Conservation (phyloP, 192 early-diverging fungal species). For the Phlyctochytrium arcticum region DNA sequence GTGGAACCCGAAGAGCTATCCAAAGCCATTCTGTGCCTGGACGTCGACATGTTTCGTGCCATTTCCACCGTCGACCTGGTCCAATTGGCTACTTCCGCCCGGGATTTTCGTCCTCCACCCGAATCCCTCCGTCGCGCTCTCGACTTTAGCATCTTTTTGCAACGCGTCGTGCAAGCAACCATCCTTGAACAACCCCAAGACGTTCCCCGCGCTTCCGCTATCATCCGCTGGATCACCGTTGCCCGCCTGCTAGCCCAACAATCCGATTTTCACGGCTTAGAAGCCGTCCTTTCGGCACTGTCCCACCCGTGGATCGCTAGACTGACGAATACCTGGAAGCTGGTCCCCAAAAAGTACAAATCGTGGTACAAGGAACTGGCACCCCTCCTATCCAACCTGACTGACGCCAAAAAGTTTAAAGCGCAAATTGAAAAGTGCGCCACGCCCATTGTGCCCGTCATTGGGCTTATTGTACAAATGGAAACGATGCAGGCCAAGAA, state of each 20-base stretch:
- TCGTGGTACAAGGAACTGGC: background rate
- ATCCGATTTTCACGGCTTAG: constrained; percentile 2
- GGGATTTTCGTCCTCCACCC: background rate
- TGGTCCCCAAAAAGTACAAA: constrained; percentile 6
- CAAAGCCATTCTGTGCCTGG: constrained; percentile 1
- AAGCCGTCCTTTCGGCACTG: constrained; percentile 10
- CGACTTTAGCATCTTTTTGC: constrained; percentile 11
- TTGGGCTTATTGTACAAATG: background rate
- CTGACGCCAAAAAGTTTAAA: background rate
- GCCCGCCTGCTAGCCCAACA: background rate
- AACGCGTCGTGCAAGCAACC: constrained; percentile 14
- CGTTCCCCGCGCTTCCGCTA: constrained; percentile 1
- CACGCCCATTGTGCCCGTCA: constrained; percentile 4
- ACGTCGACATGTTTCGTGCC: constrained; percentile 23
- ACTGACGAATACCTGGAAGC: constrained; percentile 17
- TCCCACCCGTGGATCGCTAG: background rate
- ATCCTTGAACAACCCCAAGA: background rate
- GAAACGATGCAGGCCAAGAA: background rate
- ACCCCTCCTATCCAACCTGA: background rate
- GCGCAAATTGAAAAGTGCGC: background rate
- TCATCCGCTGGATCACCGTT: constrained; percentile 15
- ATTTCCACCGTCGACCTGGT: constrained; percentile 2
- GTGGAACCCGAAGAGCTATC: background rate
- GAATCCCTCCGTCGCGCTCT: background rate
- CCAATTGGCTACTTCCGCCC: background rate